Conservation (phyloP, 768 basidiomycete genomes). For the Macrolepiota fuliginosa region DNA sequence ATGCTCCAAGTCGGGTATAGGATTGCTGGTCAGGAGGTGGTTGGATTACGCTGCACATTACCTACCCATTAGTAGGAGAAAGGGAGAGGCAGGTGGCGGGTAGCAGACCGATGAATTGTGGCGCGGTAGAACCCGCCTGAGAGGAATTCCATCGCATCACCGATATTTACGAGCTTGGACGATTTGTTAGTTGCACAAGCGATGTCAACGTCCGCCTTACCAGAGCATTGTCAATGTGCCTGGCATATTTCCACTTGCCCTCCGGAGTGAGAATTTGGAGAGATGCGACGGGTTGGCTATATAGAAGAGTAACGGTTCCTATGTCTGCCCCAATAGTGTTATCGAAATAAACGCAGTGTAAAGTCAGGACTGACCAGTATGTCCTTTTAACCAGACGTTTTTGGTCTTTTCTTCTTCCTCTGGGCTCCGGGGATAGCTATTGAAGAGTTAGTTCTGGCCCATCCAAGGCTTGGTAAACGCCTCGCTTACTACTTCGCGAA, state of each 20-base stretch:
- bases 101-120: conserved; percentile 45
- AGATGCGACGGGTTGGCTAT: conserved; percentile 58
- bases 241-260: conserved; percentile 56
- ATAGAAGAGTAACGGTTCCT: conserved; percentile 54
- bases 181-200: not conserved
- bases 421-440: conserved; percentile 46
- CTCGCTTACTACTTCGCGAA: conserved; percentile 63
- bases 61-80: not conserved
- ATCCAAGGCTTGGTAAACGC: not conserved
- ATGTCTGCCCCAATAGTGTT: conserved; percentile 33
- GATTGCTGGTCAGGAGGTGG: conserved; percentile 53
- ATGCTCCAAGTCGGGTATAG: conserved; percentile 50
- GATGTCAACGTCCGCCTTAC: conserved; percentile 25
- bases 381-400: conserved; percentile 60
- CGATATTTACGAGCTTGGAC: conserved; percentile 53
- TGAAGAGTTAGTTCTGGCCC: not conserved
- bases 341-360: too few species aligned
- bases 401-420: conserved; percentile 50
- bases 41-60: conserved; percentile 43
- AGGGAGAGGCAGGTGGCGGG: not conserved
- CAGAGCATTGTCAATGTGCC: conserved; percentile 55
- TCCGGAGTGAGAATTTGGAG: conserved; percentile 55
- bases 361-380: conserved; percentile 39
- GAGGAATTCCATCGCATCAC: conserved; percentile 58
- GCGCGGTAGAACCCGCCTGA: conserved; percentile 59